Evolutionary conservation across 1,284 basidiomycete genomes (phyloP).

Genomic region (Takashimella tepidaria): DNA sequence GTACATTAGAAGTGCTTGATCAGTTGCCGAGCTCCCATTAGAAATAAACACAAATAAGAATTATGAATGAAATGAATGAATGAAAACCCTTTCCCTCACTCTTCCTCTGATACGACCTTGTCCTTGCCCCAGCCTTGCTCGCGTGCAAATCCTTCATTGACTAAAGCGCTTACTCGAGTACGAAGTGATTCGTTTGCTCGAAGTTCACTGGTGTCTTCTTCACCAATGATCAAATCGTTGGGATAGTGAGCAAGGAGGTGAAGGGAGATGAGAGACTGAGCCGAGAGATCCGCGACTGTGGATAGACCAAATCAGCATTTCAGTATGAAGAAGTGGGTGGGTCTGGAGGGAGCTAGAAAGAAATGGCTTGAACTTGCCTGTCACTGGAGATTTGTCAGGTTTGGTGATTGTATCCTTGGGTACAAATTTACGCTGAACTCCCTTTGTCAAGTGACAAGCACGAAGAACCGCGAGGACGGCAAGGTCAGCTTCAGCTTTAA

Average conservation of each 20-base stretch:
- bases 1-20: slow-evolving; percentile 37
- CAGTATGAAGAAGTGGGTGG: neutral
- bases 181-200: slow-evolving; percentile 56
- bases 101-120: slow-evolving; percentile 36
- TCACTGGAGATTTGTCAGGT: slow-evolving; percentile 92
- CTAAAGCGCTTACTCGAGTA: slow-evolving; percentile 70
- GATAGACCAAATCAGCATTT: slow-evolving; percentile 5
- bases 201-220: slow-evolving; percentile 86
- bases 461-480: slow-evolving; percentile 86
- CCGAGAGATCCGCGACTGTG: slow-evolving; percentile 81
- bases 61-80: slow-evolving; percentile 60
- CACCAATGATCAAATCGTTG: slow-evolving; percentile 82
- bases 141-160: slow-evolving; percentile 67
- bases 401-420: slow-evolving; percentile 84
- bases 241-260: slow-evolving; percentile 78
- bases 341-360: neutral
- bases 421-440: slow-evolving; percentile 83
- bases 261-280: slow-evolving; percentile 77
- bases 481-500: slow-evolving; percentile 51
- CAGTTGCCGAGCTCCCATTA: slow-evolving; percentile 24
- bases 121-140: slow-evolving; percentile 40
- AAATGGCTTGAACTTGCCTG: slow-evolving; percentile 56
- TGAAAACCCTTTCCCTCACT: slow-evolving; percentile 59
- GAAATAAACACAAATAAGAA: no score
- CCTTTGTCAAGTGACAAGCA: slow-evolving; percentile 70